A percentile compares a stretch with the other conserved stretches of the same genome.
These are phyloP conservation scores for Hericium rajendrae DNA, from an alignment of 768 basidiomycete genomes.

Conservation along the genomic window DNA sequence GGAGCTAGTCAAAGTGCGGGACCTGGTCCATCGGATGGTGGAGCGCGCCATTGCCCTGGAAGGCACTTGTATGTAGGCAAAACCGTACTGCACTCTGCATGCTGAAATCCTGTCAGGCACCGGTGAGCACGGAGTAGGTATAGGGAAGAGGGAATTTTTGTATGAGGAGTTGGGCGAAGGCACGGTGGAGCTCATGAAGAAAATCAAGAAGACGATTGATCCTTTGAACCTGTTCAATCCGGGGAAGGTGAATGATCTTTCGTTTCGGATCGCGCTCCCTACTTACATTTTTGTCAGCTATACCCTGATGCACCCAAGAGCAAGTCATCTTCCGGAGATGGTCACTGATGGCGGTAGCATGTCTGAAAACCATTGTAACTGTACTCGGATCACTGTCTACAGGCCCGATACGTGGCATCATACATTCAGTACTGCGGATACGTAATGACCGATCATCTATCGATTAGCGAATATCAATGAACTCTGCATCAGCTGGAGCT, in stretches of 20 bases:
- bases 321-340: no score
- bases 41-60: conserved; percentile 59
- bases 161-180: conserved; percentile 72
- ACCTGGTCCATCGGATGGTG: conserved; percentile 50
- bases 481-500: no score
- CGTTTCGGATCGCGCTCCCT: no score
- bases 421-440: no score
- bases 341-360: no score
- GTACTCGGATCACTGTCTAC: no score
- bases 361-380: no score
- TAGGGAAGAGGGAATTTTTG: conserved; percentile 79
- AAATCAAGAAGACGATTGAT: conserved; percentile 66
- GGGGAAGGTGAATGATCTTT: conserved; percentile 49
- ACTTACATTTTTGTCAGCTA: no score
- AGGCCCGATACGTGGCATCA: no score
- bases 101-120: conserved; percentile 34
- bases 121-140: conserved; percentile 82
- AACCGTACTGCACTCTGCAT: background rate
- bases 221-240: conserved; percentile 76
- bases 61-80: conserved; percentile 48
- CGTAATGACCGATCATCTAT: no score
- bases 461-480: no score
- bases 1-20: conserved; percentile 24
- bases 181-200: conserved; percentile 79
- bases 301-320: no score